Conservation (phyloP, 1,284 basidiomycete genomes). For the Pseudozyma hubeiensis region DNA sequence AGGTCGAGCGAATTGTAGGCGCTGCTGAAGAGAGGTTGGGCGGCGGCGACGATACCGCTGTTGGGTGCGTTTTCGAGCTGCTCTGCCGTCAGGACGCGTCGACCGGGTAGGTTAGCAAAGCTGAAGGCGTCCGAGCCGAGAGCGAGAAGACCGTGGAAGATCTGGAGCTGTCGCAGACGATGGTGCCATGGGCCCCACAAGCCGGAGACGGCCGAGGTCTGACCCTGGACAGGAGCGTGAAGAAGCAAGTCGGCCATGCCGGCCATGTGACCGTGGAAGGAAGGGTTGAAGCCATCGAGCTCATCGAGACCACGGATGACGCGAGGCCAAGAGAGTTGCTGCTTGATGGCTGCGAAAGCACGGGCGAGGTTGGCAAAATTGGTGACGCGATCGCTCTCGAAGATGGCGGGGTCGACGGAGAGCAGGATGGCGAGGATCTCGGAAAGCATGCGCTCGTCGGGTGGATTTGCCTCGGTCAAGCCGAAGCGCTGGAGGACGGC, state of each 20-base stretch:
- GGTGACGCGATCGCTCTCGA: conserved; percentile 47
- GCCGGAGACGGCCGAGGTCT: conserved; percentile 70
- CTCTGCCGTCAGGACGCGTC: conserved; percentile 52
- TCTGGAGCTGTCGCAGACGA: conserved; percentile 83
- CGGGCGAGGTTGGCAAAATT: conserved; percentile 48
- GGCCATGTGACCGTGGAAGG: conserved; percentile 67
- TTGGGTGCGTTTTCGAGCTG: conserved; percentile 76
- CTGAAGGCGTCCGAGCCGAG: conserved; percentile 82
- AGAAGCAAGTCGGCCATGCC: conserved; percentile 64
- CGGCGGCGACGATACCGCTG: conserved; percentile 75
- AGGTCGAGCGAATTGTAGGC: conserved; percentile 95
- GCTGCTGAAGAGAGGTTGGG: conserved; percentile 80
- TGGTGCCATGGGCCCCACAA: conserved; percentile 78
- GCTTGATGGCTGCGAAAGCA: conserved; percentile 30
- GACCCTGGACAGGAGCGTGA: conserved; percentile 22
- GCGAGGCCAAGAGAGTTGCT: conserved; percentile 62
- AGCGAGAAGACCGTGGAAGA: conserved; percentile 87
- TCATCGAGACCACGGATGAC: conserved; percentile 70
- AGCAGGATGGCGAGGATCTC: conserved; percentile 62
- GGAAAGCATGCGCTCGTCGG: conserved; percentile 53
- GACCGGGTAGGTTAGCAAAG: conserved; percentile 71
- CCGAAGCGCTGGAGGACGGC: conserved; percentile 57
- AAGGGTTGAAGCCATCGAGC: conserved; percentile 69
- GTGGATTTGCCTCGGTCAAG: conserved; percentile 42
- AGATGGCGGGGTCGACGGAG: conserved; percentile 40